These are phyloP conservation scores for Catharanthus roseus DNA, from an alignment of 257 asterid species.

Conservation along the genomic window DNA sequence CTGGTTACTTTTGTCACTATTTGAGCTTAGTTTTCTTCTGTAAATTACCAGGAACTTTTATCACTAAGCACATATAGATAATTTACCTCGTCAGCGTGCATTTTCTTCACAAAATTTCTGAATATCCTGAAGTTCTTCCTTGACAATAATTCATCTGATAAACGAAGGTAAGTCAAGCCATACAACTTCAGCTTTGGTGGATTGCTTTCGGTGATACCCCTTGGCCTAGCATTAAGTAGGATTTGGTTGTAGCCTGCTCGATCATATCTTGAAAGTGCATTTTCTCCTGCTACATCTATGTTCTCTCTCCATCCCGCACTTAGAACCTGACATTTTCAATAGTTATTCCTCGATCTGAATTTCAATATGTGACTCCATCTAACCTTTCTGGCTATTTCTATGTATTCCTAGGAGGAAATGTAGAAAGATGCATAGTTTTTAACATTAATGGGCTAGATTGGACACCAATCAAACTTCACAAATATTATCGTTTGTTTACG, in stretches of 20 bases:
- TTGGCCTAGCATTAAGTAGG: constrained; percentile 41
- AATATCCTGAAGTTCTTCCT: constrained; percentile 24
- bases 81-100: constrained; percentile 39
- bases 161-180: constrained; percentile 33
- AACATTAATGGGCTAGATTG: neutral
- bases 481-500: neutral
- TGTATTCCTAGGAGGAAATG: neutral
- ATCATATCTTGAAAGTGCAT: constrained; percentile 38
- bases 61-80: neutral
- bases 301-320: constrained; percentile 34
- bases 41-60: too few species aligned
- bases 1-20: neutral
- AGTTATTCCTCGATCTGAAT: neutral
- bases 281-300: constrained; percentile 37
- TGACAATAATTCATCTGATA: constrained; percentile 28
- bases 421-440: neutral
- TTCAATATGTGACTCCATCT: neutral
- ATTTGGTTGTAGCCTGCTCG: constrained; percentile 37
- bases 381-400: neutral
- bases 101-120: constrained; percentile 28
- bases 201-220: constrained; percentile 18
- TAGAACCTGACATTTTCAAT: constrained; percentile 18
- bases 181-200: constrained; percentile 26
- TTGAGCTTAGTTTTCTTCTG: neutral
- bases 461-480: neutral